A percentile compares a stretch with the other conserved stretches of the same genome.
These are phyloP conservation scores for Ophidiomyces ophidiicola DNA, from an alignment of 2,329 filamentous ascomycete genomes.

Conservation along the genomic window DNA sequence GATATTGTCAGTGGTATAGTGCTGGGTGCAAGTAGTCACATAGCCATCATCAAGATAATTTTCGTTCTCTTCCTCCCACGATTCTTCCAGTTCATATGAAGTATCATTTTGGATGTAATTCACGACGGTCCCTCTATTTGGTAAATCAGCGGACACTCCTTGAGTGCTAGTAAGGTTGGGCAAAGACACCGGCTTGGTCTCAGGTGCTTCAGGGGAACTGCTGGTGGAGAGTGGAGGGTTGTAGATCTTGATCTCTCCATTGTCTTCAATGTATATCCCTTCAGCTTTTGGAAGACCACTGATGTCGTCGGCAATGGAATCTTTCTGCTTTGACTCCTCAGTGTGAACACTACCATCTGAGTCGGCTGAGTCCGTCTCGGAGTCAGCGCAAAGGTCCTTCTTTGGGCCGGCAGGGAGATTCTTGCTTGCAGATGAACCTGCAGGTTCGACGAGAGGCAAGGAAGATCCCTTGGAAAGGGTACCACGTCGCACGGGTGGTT, in stretches of 20 bases:
- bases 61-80: slow-evolving; percentile 66
- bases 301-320: background rate
- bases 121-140: slow-evolving; percentile 2
- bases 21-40: slow-evolving; percentile 65
- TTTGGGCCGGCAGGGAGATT: slow-evolving; percentile 23
- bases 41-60: slow-evolving; percentile 59
- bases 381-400: slow-evolving; percentile 12
- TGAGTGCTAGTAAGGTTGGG: too few species aligned
- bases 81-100: slow-evolving; percentile 37
- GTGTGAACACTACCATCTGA: background rate
- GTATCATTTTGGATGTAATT: background rate
- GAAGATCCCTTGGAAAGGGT: slow-evolving; percentile 43
- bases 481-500: slow-evolving; percentile 42
- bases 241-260: slow-evolving; percentile 19
- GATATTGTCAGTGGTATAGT: slow-evolving; percentile 63
- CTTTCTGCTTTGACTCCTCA: slow-evolving; percentile 10
- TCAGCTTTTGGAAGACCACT: slow-evolving; percentile 19
- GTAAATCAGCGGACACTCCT: too few species aligned
- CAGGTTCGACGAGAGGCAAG: slow-evolving; percentile 25
- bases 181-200: too few species aligned
- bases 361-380: background rate
- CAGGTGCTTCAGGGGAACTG: background rate
- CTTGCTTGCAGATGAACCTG: slow-evolving; percentile 13
- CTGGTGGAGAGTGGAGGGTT: background rate
- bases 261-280: slow-evolving; percentile 21